A percentile compares a stretch with the other conserved stretches of the same genome.
phyloP scores from a whole-genome alignment of 495 filamentous ascomycete genomes.

The Baudoinia panamericana region DNA sequence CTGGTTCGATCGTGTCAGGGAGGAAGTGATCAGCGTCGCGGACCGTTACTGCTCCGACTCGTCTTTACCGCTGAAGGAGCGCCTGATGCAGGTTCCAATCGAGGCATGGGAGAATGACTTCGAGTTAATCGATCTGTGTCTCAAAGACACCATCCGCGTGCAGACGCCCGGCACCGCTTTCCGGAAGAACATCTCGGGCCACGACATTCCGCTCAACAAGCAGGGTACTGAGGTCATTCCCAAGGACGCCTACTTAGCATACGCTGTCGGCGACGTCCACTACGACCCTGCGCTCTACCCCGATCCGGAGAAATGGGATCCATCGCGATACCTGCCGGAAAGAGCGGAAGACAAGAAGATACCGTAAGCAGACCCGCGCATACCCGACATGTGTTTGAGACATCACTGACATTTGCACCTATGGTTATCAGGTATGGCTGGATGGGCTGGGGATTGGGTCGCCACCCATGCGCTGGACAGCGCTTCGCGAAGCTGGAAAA shows the following conservation, averaged over 20 bases:
- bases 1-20: conserved; percentile 30
- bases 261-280: conserved; percentile 28
- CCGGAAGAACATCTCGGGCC: conserved; percentile 28
- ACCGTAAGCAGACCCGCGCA: conserved; percentile 12
- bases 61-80: conserved; percentile 28
- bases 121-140: conserved; percentile 33
- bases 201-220: conserved; percentile 23
- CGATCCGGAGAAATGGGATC: conserved; percentile 34
- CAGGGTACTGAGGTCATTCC: conserved; percentile 36
- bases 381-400: no score
- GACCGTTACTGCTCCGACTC: conserved; percentile 25
- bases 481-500: conserved; percentile 39
- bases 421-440: conserved; percentile 18
- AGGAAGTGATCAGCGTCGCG: conserved; percentile 32
- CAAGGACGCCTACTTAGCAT: conserved; percentile 27
- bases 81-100: conserved; percentile 29
- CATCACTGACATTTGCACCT: not conserved
- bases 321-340: conserved; percentile 32
- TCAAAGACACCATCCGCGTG: conserved; percentile 35
- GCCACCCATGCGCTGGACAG: conserved; percentile 34
- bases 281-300: conserved; percentile 33
- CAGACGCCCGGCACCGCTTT: conserved; percentile 24
- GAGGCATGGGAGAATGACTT: conserved; percentile 38
- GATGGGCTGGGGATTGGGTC: conserved; percentile 35
- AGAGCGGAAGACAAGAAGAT: conserved; percentile 35